Base-by-base conservation (phyloP, 805 yeast species). In the Candida mattraensis region DNA sequence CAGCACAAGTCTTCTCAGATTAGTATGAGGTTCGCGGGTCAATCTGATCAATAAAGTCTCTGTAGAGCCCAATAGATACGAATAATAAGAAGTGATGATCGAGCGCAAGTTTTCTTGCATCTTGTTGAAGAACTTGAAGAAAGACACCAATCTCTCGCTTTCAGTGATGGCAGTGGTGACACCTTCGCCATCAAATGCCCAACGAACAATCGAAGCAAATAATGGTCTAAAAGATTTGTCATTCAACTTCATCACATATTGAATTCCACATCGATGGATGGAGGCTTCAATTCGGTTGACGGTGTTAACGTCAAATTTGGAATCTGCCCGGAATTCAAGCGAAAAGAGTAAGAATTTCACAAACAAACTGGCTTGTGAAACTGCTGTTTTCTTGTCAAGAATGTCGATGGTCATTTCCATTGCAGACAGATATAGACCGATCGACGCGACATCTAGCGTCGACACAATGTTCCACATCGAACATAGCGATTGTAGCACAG, bases 151-250 rank as follows among this genome's bases (percentile, higher is more conserved):
- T 53, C 95, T 72, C 36, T 80, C 76, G 11, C 60, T 51, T 53
- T 75, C 79, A 12, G 73, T 61, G 24, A 74, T 72, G 5, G 60
- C 47, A 31, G 72, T 61, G 4, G 57, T 63, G 9, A 75, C 74
- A 27, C 84, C 88, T 59, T 83, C 94, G 39, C 88, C 95, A 44
- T 80, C 84, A 50, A 86, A 75, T 2, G 96, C 94, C 99, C 99
- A 93, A 58, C 88, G 78, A 9, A 84, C 88, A 50, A 87, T 68
- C 17, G 81, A 69, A 5, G 89, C 91, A 64, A 93, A 93, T 55
- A 87, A 67, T 13, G 99, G 99, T 56, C 97, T 78, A 72, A 93
- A 93, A 15, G 81, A 76, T 65, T 87, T 87, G 59, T 93, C 99
- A 58, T 93, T 93, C 63, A 93, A 74, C 62, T 91, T 89, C 81